A percentile compares a stretch with the other conserved stretches of the same genome.
Evolutionary conservation across 1,284 basidiomycete genomes (phyloP).

Genomic region (Ustilago nuda): DNA sequence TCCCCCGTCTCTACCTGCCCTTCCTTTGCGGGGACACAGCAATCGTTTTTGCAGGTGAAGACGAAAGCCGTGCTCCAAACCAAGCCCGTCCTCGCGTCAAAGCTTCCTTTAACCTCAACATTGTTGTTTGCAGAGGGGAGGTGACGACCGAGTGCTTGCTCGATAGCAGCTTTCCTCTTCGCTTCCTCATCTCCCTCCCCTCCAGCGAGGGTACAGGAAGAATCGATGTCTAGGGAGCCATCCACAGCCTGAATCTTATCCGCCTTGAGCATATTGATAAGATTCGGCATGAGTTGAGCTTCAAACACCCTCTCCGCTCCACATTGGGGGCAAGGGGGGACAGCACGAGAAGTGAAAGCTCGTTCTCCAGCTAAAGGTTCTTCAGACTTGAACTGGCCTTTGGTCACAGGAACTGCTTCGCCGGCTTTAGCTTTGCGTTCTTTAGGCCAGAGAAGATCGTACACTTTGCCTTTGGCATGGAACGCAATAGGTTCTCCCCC

Average conservation of each 20-base stretch:
- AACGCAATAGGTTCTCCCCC: constrained; percentile 63
- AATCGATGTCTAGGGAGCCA: constrained; percentile 13
- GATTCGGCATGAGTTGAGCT: constrained; percentile 68
- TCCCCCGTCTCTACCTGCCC: neutral
- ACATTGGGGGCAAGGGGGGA: constrained; percentile 59
- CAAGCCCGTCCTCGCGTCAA: constrained; percentile 52
- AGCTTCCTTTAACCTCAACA: constrained; percentile 1
- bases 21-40: constrained; percentile 14
- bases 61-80: constrained; percentile 65
- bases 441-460: constrained; percentile 58
- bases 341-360: constrained; percentile 13
- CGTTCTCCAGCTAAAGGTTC: constrained; percentile 1
- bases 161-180: constrained; percentile 53
- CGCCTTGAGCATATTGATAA: constrained; percentile 61
- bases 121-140: constrained; percentile 14
- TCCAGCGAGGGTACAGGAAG: neutral
- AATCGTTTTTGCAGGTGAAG: constrained; percentile 62
- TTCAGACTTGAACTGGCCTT: constrained; percentile 21
- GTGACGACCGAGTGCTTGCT: constrained; percentile 56
- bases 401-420: constrained; percentile 28
- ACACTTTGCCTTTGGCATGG: constrained; percentile 51
- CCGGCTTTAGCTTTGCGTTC: constrained; percentile 13
- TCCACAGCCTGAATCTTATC: constrained; percentile 39
- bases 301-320: constrained; percentile 62
- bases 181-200: constrained; percentile 25